Evolutionary conservation across 2,329 filamentous ascomycete species (phyloP), one percentile per base, ranked within the genome.

Genomic region (Claviceps sorghi): DNA sequence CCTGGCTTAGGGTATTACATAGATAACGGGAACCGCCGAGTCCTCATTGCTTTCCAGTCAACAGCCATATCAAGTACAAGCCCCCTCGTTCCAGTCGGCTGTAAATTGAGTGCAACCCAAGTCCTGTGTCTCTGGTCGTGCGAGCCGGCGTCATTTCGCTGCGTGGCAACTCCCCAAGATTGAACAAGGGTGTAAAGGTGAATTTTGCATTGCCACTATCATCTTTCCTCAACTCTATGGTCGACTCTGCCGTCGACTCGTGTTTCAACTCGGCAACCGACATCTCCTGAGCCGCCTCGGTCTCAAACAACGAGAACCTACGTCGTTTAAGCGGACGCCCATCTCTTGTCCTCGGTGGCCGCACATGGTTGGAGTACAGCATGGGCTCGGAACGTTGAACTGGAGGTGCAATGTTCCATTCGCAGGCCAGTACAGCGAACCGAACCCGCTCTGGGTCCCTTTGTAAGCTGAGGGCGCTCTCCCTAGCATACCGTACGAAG

Each of bases 371-470:
- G 3, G 38, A 49, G 11, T 22, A n/a, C 32, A 13, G 1, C 2
- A 15, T 7, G 7, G 32, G 30, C 26, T 11, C 17, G 15, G 13
- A 32, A 11, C 22, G 34, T 21, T 52, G 46, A 19, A 40, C 10
- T 36, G 53, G 53, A 13, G 50, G 50, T 17, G 19, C 9, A 15
- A 66, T 61, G 6, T 58, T 54, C 69, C 68, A 72, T 55, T 73
- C 67, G 54, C 69, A 73, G 1, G 65, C 68, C 40, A 74, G 48
- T 4, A 74, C 59, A 29, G 67, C 64, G 54, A 74, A 74, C 15
- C 65, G 58, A 48, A 74, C 72, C 7, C 58, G 57, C 21, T 63
- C 61, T 1, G 72, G 70, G 19, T 57, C 53, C 10, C 54, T 53
- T 41, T 69, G 64, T 3, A 62, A 61, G 53, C 58, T 63, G 32